Percentiles rank a stretch among this genome's conserved stretches.
phyloP scores from a whole-genome alignment of 1,284 basidiomycete species.

The Cutaneotrichosporon arboriforme region DNA sequence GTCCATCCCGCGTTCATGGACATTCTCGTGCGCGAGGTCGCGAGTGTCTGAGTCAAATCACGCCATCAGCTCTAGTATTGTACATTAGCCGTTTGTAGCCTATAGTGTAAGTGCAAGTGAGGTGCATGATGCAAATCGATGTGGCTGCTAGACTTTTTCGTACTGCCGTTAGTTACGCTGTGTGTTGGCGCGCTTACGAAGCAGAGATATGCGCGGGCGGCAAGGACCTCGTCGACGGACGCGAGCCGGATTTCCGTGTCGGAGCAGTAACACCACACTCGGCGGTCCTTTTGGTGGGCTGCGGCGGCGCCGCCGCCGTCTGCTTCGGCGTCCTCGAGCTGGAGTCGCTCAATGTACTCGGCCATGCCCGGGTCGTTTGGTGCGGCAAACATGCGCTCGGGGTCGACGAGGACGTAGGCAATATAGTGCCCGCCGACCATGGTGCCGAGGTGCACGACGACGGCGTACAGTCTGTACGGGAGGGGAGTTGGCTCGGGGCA shows the following conservation, averaged over 20 bases:
- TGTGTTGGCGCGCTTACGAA: conserved; percentile 29
- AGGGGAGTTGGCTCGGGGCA: conserved; percentile 35
- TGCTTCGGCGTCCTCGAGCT: conserved; percentile 1
- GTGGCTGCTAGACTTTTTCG: conserved; percentile 10
- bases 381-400: conserved; percentile 30
- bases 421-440: conserved; percentile 87
- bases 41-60: neutral
- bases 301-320: neutral
- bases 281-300: conserved; percentile 29
- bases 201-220: conserved; percentile 77
- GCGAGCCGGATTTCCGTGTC: conserved; percentile 70
- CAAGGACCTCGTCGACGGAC: conserved; percentile 78
- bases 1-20: conserved; percentile 12
- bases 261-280: conserved; percentile 85
- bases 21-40: conserved; percentile 5
- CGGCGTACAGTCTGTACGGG: conserved; percentile 51
- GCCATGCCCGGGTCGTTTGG: conserved; percentile 4
- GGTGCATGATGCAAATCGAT: neutral
- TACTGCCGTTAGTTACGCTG: conserved; percentile 15
- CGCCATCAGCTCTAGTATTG: no score
- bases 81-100: neutral
- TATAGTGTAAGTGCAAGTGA: conserved; percentile 2
- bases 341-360: neutral
- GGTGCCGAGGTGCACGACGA: conserved; percentile 79
- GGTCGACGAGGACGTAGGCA: conserved; percentile 55